Conservation (phyloP, 306 rosid genomes). For the Rosa chinensis region DNA sequence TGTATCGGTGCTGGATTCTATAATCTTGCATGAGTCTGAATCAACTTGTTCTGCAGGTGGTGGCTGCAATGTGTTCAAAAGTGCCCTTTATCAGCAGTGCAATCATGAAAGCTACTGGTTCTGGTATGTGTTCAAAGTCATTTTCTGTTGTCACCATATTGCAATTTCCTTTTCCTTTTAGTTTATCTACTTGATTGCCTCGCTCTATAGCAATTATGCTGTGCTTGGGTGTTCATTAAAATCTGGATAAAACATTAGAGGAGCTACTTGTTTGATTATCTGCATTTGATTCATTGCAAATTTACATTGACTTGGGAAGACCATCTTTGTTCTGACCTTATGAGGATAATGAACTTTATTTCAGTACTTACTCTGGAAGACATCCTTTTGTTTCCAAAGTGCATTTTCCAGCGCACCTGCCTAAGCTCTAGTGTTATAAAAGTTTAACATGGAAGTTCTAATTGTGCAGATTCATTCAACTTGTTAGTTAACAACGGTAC, state of each 20-base stretch:
- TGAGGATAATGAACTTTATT: neutral
- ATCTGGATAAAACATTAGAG: neutral
- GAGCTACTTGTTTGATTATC: neutral
- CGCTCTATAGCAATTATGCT: neutral
- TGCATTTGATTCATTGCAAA: neutral
- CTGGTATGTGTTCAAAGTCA: constrained; percentile 50
- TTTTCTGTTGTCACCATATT: neutral
- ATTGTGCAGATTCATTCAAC: constrained; percentile 85
- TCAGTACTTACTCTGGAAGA: constrained; percentile 1
- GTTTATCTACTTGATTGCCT: neutral
- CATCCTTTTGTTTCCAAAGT: neutral
- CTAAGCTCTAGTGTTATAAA: neutral
- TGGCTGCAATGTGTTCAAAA: constrained; percentile 97
- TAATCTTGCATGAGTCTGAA: constrained; percentile 14
- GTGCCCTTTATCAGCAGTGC: constrained; percentile 90
- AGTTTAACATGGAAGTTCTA: constrained; percentile 16
- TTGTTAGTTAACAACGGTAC: constrained; percentile 81
- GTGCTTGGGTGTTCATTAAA: neutral
- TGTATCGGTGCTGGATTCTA: neutral
- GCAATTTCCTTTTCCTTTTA: constrained; percentile 5
- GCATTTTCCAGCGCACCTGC: neutral
- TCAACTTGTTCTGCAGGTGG: constrained; percentile 56
- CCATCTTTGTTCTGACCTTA: neutral
- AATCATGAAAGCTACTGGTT: constrained; percentile 79
- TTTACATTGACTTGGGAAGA: neutral